Base-by-base conservation (phyloP, 2,329 filamentous ascomycete species). In the Thielaviopsis populi region DNA sequence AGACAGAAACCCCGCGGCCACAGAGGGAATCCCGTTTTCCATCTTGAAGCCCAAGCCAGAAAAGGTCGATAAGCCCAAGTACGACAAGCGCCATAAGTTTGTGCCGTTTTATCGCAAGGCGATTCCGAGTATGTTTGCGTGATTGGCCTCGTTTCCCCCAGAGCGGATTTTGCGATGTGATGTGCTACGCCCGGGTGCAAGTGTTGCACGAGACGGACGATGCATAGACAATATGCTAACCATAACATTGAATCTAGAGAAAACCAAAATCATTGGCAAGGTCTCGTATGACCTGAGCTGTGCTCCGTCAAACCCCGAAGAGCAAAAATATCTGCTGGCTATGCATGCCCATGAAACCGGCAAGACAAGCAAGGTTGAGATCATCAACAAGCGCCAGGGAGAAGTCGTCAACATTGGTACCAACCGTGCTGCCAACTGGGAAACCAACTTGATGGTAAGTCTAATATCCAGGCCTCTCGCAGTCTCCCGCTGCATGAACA, bases 231-330 rank as follows among this genome's bases (percentile, higher is more conserved):
- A 43, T 43, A 42, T 63, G 63, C 69, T 74, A 62, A 74, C 62
- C 10, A 30, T n/a, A 24, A 8, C 22, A n/a, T 13, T 10, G 4
- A 19, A 43, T 59, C 24, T 72, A 87, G 89, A 95, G 74, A 87
- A 89, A 73, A 95, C 90, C 6, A 84, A 83, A 30, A 77, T 95
- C 8, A 80, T 83, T 33, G 89, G 87, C 54, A 84, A 81, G 64
- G 82, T 95, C 65, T 80, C 80, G 62, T 87, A 91, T 69, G 90
- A 95, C 72, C 80, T 91, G 65, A 87, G 85, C 68, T 86, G 87
- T 69, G 81, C 87, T 58, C 86, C 88, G 0, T 82, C 87, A 30
- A 83, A 86, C 70, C 88, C 89, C 65, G 80, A 81, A 40, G 87
- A 89, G 70, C 85, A 88, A 67, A 79, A 83, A 68, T 76, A 78